A percentile compares a stretch with the other conserved stretches of the same genome.
These are phyloP conservation scores for Chalaropsis thielavioides DNA, from an alignment of 2,329 filamentous ascomycete genomes.

Conservation along the genomic window DNA sequence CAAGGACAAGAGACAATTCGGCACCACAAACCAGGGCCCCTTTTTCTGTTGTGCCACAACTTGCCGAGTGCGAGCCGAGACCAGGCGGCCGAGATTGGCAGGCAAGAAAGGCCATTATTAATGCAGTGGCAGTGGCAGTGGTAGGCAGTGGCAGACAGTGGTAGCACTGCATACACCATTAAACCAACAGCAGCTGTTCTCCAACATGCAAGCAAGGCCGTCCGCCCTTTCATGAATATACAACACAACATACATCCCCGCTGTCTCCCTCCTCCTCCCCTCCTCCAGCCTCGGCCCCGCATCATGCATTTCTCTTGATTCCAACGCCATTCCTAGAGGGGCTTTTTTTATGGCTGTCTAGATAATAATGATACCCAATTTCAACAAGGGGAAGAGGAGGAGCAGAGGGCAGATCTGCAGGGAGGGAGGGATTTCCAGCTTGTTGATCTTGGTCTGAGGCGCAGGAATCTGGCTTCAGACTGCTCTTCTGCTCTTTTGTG, in stretches of 20 bases:
- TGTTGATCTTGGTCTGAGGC: not conserved
- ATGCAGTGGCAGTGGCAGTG: too few species aligned
- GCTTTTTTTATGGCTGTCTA: not conserved
- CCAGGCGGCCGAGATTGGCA: not conserved
- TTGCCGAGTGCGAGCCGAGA: conserved; percentile 2
- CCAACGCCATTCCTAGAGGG: too few species aligned
- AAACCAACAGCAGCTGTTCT: not conserved
- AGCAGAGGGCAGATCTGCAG: not conserved
- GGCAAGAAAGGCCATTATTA: too few species aligned
- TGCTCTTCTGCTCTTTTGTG: too few species aligned
- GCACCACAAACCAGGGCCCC: too few species aligned
- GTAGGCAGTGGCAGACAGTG: too few species aligned
- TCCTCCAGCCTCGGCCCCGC: not conserved
- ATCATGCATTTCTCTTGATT: not conserved
- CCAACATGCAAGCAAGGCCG: too few species aligned
- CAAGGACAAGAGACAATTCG: not conserved
- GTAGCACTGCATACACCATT: not conserved
- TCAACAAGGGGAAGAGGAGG: not conserved
- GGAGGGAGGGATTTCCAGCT: not conserved
- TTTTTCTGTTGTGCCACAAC: not conserved
- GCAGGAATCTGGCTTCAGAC: not conserved
- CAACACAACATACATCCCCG: too few species aligned
- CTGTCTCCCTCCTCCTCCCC: too few species aligned
- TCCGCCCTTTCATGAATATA: too few species aligned
- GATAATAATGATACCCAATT: not conserved